These are phyloP conservation scores for Nakazawaea wyomingensis DNA, from an alignment of 805 yeast species.

Conservation along the genomic window DNA sequence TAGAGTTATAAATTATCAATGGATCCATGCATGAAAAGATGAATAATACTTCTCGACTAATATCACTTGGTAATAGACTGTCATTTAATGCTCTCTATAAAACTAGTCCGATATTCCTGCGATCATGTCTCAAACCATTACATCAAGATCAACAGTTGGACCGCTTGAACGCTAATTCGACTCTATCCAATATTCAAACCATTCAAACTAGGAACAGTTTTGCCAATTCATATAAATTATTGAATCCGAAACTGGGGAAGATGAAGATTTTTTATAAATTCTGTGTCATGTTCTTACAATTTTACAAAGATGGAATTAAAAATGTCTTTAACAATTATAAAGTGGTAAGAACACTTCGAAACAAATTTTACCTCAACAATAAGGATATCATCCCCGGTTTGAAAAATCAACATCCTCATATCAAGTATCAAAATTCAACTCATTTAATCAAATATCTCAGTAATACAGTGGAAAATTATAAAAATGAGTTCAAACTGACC, in stretches of 20 bases:
- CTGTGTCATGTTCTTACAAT: constrained; percentile 28
- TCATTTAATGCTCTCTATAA: not conserved
- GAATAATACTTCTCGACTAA: not conserved
- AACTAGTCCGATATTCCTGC: not conserved
- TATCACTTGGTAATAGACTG: not conserved
- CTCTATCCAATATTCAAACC: constrained; percentile 9
- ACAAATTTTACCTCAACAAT: constrained; percentile 23
- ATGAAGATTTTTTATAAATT: constrained; percentile 15
- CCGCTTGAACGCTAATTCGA: constrained; percentile 1
- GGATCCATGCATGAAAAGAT: no score
- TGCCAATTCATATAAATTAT: not conserved
- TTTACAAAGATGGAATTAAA: constrained; percentile 54
- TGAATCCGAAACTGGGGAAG: constrained; percentile 5
- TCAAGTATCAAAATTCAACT: constrained; percentile 15
- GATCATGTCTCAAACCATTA: not conserved
- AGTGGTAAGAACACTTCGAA: constrained; percentile 22
- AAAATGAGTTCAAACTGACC: constrained; percentile 15
- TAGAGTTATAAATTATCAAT: no score
- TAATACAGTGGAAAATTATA: constrained; percentile 19
- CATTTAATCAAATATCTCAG: constrained; percentile 22
- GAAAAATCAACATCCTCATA: constrained; percentile 17
- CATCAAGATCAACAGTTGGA: not conserved
- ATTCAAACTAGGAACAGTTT: constrained; percentile 4
- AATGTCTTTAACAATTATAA: constrained; percentile 47
- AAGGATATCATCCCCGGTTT: constrained; percentile 22